Conservation (phyloP, 306 rosid genomes). For the Datisca glomerata region DNA sequence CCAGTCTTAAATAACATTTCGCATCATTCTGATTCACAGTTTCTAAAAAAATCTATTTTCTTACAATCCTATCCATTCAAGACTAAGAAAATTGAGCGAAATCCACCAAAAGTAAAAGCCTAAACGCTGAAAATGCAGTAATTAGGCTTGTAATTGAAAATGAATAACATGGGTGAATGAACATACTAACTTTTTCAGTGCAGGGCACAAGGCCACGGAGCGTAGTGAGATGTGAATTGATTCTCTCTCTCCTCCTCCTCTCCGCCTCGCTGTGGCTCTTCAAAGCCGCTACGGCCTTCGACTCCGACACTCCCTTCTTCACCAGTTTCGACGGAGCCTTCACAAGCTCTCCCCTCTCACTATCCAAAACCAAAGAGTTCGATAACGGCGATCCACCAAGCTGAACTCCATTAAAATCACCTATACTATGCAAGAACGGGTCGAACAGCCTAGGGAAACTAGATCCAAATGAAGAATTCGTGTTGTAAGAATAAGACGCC, state of each 20-base stretch:
- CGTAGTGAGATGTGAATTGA: slow-evolving; percentile 66
- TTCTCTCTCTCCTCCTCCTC: slow-evolving; percentile 84
- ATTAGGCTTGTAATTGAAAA: not conserved
- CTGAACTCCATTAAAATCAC: slow-evolving; percentile 14
- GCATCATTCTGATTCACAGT: no score
- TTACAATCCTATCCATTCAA: no score
- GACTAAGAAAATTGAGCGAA: no score
- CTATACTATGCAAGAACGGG: slow-evolving; percentile 18
- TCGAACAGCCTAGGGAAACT: no score
- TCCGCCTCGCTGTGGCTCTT: slow-evolving; percentile 85
- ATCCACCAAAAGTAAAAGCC: not conserved
- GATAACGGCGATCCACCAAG: slow-evolving; percentile 19
- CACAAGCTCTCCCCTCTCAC: slow-evolving; percentile 49
- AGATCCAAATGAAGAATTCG: slow-evolving; percentile 25
- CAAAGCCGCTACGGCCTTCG: slow-evolving; percentile 58
- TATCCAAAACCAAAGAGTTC: slow-evolving; percentile 38
- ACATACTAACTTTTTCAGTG: slow-evolving; percentile 36
- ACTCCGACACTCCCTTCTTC: slow-evolving; percentile 45
- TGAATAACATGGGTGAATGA: not conserved
- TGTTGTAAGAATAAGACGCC: slow-evolving; percentile 23
- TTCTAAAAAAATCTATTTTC: no score
- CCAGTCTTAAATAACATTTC: no score
- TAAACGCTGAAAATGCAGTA: not conserved
- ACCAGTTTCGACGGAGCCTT: slow-evolving; percentile 34
- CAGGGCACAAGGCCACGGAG: slow-evolving; percentile 60